Evolutionary conservation across 768 basidiomycete genomes (phyloP).

Genomic region (Scleroderma citrinum): DNA sequence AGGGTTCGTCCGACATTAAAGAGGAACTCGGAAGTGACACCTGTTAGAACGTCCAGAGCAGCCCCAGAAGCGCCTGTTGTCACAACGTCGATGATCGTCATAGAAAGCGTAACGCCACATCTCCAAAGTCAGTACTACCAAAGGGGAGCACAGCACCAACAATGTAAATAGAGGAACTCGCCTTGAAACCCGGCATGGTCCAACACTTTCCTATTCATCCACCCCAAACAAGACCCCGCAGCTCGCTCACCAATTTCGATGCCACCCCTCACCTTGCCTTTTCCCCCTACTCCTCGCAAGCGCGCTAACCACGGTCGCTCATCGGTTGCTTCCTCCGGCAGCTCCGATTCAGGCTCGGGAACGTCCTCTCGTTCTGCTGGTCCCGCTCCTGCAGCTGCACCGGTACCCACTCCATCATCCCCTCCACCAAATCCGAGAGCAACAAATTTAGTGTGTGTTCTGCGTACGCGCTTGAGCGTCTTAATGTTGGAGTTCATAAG

Average conservation of each 20-base stretch:
- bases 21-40: slow-evolving; percentile 76
- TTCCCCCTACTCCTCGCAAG: slow-evolving; percentile 1
- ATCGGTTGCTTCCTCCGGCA: slow-evolving; percentile 38
- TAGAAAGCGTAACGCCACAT: background rate
- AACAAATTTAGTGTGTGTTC: slow-evolving; percentile 66
- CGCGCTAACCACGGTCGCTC: slow-evolving; percentile 50
- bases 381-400: slow-evolving; percentile 26
- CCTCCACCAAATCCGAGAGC: slow-evolving; percentile 42
- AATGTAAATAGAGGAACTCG: slow-evolving; percentile 29
- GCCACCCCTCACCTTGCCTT: slow-evolving; percentile 13
- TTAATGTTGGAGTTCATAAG: slow-evolving; percentile 75
- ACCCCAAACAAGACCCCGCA: slow-evolving; percentile 59
- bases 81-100: background rate
- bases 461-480: slow-evolving; percentile 65
- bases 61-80: slow-evolving; percentile 61
- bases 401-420: slow-evolving; percentile 31
- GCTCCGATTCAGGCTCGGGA: slow-evolving; percentile 5
- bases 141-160: background rate
- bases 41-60: slow-evolving; percentile 71
- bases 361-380: slow-evolving; percentile 3
- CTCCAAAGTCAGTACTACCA: background rate
- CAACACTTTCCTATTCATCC: slow-evolving; percentile 71
- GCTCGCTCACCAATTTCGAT: slow-evolving; percentile 56
- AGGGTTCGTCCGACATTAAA: slow-evolving; percentile 84
- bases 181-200: slow-evolving; percentile 94